Evolutionary conservation across 2,329 filamentous ascomycete species (phyloP), one percentile per base, ranked within the genome.

Genomic region (Cadophora malorum): DNA sequence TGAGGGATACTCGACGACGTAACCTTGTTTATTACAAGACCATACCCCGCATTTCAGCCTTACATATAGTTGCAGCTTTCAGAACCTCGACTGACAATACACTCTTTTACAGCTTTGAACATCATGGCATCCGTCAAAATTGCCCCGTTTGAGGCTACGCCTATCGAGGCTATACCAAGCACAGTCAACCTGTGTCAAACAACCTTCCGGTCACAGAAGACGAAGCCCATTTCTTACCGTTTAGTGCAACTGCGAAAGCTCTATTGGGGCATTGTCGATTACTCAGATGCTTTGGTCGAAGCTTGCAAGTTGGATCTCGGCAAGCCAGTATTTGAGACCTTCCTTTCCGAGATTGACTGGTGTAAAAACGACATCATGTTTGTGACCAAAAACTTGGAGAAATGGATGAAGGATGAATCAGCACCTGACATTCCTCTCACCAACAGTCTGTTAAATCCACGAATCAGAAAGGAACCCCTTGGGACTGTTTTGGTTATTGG

Each of bases 241-340:
- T 84, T 94, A 71, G 85, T 88, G 65, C 96, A 98, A 84, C 88
- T 99, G 69, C 91, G 94, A 74, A 95, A 94, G 85, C 89, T 98
- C 66, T 98, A 97, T 84, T 98, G 96, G 96, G 94, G 87, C 8
- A 79, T 97, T 73, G 89, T 89, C 72, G 95, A 98, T 83, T 90
- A 92, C 78, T 85, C 89, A 66, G 83, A 88, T 56, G 86, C 90
- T 74, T 85, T 98, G 69, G 78, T 88, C 72, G 91, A 93, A 78
- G 93, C 95, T 25, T 87, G 93, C 77, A 85, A 87, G 77, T 84
- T 86, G 74, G 96, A 99, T 77, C 82, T 98, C 72, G 86, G 88
- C 78, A 97, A 97, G 83, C 86, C 90, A 67, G 79, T 82, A 41
- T 93, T 90, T 78, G 96, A 98, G 83, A 83, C 91, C 35, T 83